Base-by-base conservation (phyloP, 768 basidiomycete genomes). In the Tulasnella sp. region DNA sequence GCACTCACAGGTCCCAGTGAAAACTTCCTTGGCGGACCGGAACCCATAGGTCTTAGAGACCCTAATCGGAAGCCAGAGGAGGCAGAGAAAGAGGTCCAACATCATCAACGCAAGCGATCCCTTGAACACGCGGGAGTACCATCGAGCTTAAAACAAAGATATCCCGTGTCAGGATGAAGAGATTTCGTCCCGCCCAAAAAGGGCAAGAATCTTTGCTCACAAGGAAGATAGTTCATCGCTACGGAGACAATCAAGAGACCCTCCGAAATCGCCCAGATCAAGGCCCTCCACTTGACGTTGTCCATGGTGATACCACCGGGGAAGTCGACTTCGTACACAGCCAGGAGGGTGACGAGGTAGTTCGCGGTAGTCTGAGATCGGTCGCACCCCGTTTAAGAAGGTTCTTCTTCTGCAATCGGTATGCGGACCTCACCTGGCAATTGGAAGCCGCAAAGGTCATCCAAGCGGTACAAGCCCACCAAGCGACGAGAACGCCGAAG, bases 391-490 rank as follows among this genome's bases (percentile, higher is more conserved):
- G 76, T n/a, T 40, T 42, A 22, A 34, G 15, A 34, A 17, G 25
- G 31, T 49, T 8, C 19, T 14, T 40, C 12, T 25, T 34, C 7
- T 22, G 29, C 45, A 8, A 76, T 36, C 31, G 58, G 69, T 70
- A 1, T 14, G 45, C 3, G 8, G 25, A 74, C 77, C 87, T 40
- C 67, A 91, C 94, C 85, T 95, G 93, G 76, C 92, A 94, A 81
- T 94, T 96, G 37, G 91, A 89, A 9, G 95, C 95, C 49, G 90
- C 87, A 79, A 96, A 97, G 0, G 95, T 96, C 88, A 94, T 94
- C 95, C 95, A 97, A 25, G 94, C 95, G 0, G 94, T 95, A 77
- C 90, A 91, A 19, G 93, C 86, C 94, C 94, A 97, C 92, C 93
- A 97, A 38, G 94, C 94, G 19, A 96, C 94, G 76, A 93, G 82